Conservation (phyloP, 2,329 filamentous ascomycete genomes). For the Pezicula neosporulosa region DNA sequence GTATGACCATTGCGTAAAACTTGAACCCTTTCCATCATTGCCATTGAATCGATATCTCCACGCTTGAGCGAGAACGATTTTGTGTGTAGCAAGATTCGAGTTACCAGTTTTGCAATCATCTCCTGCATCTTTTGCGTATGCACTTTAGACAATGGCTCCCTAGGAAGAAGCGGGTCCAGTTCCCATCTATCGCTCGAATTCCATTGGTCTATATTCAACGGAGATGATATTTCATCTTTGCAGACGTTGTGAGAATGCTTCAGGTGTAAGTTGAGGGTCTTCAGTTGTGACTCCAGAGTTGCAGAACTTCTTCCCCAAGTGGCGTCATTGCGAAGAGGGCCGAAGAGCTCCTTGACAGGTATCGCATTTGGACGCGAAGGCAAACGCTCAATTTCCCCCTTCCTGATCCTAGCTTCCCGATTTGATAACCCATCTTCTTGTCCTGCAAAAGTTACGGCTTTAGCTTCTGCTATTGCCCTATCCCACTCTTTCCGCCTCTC, state of each 20-base stretch:
- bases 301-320: too few relatives aligned
- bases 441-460: slow-evolving; percentile 17
- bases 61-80: slow-evolving; percentile 2
- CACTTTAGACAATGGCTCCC: slow-evolving; percentile 15
- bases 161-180: not conserved
- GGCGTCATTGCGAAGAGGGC: not conserved
- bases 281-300: not conserved
- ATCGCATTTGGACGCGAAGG: not conserved
- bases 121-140: slow-evolving; percentile 19
- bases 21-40: slow-evolving; percentile 14
- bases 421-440: not conserved
- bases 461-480: slow-evolving; percentile 51
- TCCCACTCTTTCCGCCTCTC: slow-evolving; percentile 58
- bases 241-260: not conserved
- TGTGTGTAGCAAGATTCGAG: slow-evolving; percentile 13
- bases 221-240: not conserved
- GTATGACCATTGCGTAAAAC: slow-evolving; percentile 10
- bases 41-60: slow-evolving; percentile 5
- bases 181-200: not conserved
- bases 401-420: not conserved
- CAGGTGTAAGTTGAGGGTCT: slow-evolving; percentile 1
- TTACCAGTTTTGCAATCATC: slow-evolving; percentile 19
- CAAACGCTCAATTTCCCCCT: not conserved
- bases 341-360: not conserved
- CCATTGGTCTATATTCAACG: too few relatives aligned